phyloP scores from a whole-genome alignment of 1,139 yeast species.

The Sugiyamaella novakii region DNA sequence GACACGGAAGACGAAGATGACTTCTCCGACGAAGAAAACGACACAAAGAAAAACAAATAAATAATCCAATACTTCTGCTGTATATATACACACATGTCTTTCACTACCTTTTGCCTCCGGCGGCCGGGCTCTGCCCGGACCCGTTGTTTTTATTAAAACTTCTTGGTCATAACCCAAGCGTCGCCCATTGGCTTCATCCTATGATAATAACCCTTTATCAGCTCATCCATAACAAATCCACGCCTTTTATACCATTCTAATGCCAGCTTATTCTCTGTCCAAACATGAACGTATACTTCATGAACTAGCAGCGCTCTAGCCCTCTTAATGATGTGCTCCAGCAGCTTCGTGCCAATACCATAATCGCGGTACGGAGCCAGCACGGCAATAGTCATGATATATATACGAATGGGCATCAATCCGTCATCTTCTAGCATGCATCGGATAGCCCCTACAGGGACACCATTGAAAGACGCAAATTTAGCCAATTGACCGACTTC shows the following conservation, averaged over 20 bases:
- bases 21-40: constrained; percentile 22
- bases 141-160: not conserved
- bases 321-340: constrained; percentile 57
- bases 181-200: constrained; percentile 39
- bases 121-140: not conserved
- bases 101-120: not conserved
- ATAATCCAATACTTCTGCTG: not conserved
- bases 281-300: constrained; percentile 62
- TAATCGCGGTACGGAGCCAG: constrained; percentile 58
- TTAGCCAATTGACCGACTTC: constrained; percentile 40
- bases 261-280: constrained; percentile 50
- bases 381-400: constrained; percentile 69
- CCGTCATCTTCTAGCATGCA: constrained; percentile 47
- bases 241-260: constrained; percentile 57
- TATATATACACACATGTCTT: too few species aligned
- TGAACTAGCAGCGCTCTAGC: constrained; percentile 57
- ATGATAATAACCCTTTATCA: constrained; percentile 54
- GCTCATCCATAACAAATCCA: constrained; percentile 53
- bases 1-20: constrained; percentile 36
- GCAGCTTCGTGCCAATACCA: constrained; percentile 64
- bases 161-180: constrained; percentile 34
- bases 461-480: constrained; percentile 58
- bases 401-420: constrained; percentile 39
- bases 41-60: constrained; percentile 20
- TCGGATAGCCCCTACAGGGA: constrained; percentile 71